Evolutionary conservation across 345 rosid species (phyloP), one percentile per base, ranked within the genome.

Genomic region (Eucalyptus camaldulensis): DNA sequence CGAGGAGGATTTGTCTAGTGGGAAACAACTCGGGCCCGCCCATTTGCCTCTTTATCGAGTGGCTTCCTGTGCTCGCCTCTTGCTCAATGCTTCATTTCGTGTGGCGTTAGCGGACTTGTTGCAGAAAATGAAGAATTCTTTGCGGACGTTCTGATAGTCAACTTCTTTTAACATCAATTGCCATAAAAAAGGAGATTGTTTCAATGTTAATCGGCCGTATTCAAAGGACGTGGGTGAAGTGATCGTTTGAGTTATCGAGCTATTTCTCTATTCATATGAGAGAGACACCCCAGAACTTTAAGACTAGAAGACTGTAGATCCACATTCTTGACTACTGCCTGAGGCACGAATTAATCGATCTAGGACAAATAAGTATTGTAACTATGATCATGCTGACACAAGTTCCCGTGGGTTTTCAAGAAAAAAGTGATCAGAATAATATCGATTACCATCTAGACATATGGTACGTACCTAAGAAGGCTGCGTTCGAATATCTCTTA

Each of bases 1-100:
- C 4, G 17, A 14, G 40, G 60, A 56, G 31, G 86, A 53, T 19
- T 53, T 17, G 10, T 10, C 21, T 60, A 88, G 91, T 91, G 92
- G 90, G 51, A 56, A 87, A 67, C 92, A 88, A 56, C 88, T 91
- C 92, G 58, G 44, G 58, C 65, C 24, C 92, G 87, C 87, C 27
- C 27, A 37, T 21, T 76, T 37, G 47, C 15, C 83, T 22, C 83
- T 76, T 76, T 76, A 76, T 76, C 47, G 24, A 76, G 83, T 76
- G 25, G 27, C 83, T 76, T 10, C 43, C 45, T 72, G 27, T 10
- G 25, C 6, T 76, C 83, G 43, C 83, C 83, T 9, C 44, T 69
- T 69, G 5, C 80, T 33, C 80, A 31, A 31, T n/a, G 49, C 62
- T 60, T 60, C 44, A 14, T 67, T 43, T 87, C 47, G 50, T 21